A percentile compares a stretch with the other conserved stretches of the same genome.
Conservation (phyloP, 2,329 filamentous ascomycete genomes). For the Neoascochyta sp. region DNA sequence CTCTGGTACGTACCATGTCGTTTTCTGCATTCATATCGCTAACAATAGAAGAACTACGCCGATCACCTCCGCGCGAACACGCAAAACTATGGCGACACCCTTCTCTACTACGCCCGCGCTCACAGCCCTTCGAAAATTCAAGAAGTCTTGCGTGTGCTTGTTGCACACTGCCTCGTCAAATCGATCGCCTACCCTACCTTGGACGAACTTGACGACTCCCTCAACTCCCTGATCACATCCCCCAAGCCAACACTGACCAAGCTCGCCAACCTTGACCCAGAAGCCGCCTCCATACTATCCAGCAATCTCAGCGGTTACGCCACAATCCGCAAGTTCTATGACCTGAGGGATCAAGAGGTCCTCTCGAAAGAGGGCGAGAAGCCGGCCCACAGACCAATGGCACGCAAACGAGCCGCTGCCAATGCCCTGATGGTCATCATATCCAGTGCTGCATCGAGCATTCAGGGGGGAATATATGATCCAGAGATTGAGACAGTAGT, state of each 20-base stretch:
- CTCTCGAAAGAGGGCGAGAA: conserved; percentile 35
- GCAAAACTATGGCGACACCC: conserved; percentile 76
- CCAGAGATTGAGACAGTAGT: conserved; percentile 75
- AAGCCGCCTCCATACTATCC: conserved; percentile 78
- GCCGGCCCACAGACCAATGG: conserved; percentile 50
- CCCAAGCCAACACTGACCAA: conserved; percentile 68
- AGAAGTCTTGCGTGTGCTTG: conserved; percentile 80
- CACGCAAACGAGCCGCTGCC: conserved; percentile 66
- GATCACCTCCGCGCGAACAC: conserved; percentile 69
- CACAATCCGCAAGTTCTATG: conserved; percentile 84
- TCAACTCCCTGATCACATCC: conserved; percentile 66
- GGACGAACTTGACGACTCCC: conserved; percentile 67
- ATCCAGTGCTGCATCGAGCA: conserved; percentile 80
- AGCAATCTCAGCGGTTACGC: conserved; percentile 89
- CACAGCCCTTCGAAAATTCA: conserved; percentile 76
- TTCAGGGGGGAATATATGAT: conserved; percentile 86
- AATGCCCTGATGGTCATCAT: conserved; percentile 77
- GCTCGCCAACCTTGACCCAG: conserved; percentile 70
- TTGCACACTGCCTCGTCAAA: conserved; percentile 81
- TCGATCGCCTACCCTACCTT: conserved; percentile 74
- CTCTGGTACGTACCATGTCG: conserved; percentile 71
- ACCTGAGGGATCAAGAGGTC: conserved; percentile 71
- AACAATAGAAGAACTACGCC: conserved; percentile 66
- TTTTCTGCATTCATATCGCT: conserved; percentile 8
- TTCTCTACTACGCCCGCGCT: conserved; percentile 87